Percentiles rank a stretch among this genome's conserved stretches.
These are phyloP conservation scores for Sugiyamaella mastotermitis DNA, from an alignment of 805 yeast species.

Conservation along the genomic window DNA sequence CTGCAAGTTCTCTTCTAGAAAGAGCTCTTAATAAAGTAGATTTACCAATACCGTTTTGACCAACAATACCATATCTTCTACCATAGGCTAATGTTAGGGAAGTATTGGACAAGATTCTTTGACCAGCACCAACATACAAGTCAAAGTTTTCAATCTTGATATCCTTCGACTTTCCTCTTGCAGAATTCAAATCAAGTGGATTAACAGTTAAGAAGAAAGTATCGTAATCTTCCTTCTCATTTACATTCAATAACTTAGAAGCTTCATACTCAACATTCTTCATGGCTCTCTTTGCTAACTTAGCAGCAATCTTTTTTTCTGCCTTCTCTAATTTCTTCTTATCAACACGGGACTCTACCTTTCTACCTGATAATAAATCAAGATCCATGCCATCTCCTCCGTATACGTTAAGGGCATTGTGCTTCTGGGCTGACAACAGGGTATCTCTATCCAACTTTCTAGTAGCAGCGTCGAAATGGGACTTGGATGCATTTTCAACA, in stretches of 20 bases:
- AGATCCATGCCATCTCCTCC: slow-evolving; percentile 78
- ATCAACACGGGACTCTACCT: slow-evolving; percentile 90
- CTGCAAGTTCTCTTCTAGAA: slow-evolving; percentile 86
- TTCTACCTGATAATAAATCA: slow-evolving; percentile 79
- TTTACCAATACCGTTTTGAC: slow-evolving; percentile 99
- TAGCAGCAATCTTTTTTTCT: slow-evolving; percentile 94
- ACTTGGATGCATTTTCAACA: slow-evolving; percentile 64
- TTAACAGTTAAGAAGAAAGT: slow-evolving; percentile 92
- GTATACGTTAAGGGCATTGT: slow-evolving; percentile 67
- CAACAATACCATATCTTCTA: slow-evolving; percentile 93
- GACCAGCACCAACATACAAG: slow-evolving; percentile 91
- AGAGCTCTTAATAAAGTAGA: slow-evolving; percentile 88
- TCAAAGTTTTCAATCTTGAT: slow-evolving; percentile 90
- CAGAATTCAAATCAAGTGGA: slow-evolving; percentile 73
- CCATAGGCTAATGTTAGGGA: slow-evolving; percentile 84
- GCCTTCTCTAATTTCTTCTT: slow-evolving; percentile 96
- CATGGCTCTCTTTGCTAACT: slow-evolving; percentile 74
- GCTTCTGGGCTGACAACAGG: slow-evolving; percentile 67
- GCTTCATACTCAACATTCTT: slow-evolving; percentile 48
- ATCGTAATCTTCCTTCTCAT: slow-evolving; percentile 71
- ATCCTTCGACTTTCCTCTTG: slow-evolving; percentile 86
- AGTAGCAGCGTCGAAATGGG: slow-evolving; percentile 77
- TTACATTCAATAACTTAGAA: slow-evolving; percentile 73
- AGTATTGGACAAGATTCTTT: slow-evolving; percentile 85
- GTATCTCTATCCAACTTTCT: slow-evolving; percentile 64